Percentiles rank a stretch among this genome's conserved stretches.
phyloP scores from a whole-genome alignment of 257 asterid species.

The Oldenlandia corymbosa region DNA sequence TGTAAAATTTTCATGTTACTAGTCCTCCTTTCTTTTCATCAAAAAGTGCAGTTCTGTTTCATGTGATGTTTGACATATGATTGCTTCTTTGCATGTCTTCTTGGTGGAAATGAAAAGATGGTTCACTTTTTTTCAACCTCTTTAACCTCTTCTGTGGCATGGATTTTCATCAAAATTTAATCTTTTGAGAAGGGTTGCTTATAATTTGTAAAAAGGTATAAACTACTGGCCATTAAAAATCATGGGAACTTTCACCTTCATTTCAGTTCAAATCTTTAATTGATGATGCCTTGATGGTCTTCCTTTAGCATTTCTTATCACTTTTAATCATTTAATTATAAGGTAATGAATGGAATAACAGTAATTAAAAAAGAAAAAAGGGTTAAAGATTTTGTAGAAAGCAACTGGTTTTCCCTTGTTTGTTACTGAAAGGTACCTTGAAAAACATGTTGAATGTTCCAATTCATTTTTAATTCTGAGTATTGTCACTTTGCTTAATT shows the following conservation, averaged over 20 bases:
- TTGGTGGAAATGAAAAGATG: not conserved
- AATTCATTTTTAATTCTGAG: conserved; percentile 23
- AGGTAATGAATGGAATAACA: no score
- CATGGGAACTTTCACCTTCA: not conserved
- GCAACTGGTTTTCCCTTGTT: conserved; percentile 22
- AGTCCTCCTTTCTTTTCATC: conserved; percentile 10
- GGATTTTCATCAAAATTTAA: conserved; percentile 10
- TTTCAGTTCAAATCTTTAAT: not conserved
- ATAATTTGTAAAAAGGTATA: not conserved
- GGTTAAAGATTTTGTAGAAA: not conserved
- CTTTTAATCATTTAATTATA: conserved; percentile 4
- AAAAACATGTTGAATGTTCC: conserved; percentile 31
- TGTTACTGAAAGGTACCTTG: conserved; percentile 32
- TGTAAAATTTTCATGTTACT: conserved; percentile 4
- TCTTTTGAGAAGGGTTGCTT: conserved; percentile 3
- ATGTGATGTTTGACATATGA: not conserved
- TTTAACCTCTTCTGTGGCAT: not conserved
- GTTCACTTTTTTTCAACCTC: not conserved
- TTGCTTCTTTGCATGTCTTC: conserved; percentile 11
- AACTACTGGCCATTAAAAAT: not conserved
- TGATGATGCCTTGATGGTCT: not conserved
- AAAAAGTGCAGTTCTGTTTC: conserved; percentile 10
- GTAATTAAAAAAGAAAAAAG: no score
- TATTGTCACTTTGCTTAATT: conserved; percentile 35
- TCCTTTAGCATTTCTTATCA: not conserved